These are phyloP conservation scores for Poterioochromonas sp. DNA, from an alignment of 352 stramenopile species.

Conservation along the genomic window DNA sequence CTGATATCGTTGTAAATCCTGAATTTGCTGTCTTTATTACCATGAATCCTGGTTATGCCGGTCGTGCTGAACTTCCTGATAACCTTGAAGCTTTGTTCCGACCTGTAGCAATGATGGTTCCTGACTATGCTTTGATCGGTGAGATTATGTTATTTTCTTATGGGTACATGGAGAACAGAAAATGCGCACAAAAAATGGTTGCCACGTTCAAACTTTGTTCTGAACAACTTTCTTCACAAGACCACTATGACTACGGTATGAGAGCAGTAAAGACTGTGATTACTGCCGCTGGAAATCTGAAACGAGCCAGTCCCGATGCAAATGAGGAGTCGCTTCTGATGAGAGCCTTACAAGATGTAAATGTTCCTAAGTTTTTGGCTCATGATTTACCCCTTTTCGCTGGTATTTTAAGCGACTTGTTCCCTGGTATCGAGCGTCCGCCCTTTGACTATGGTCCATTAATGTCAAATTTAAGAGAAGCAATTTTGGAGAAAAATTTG, in stretches of 20 bases:
- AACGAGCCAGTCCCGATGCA: constrained; percentile 76
- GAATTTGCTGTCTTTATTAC: constrained; percentile 90
- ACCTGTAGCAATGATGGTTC: constrained; percentile 92
- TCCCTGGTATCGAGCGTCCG: constrained; percentile 72
- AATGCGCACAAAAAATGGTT: constrained; percentile 87
- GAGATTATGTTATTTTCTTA: constrained; percentile 93
- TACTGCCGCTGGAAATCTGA: constrained; percentile 83
- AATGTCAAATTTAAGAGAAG: constrained; percentile 65
- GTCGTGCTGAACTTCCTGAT: constrained; percentile 81
- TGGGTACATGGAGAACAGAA: constrained; percentile 78
- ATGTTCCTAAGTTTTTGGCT: constrained; percentile 86
- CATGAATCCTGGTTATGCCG: constrained; percentile 89
- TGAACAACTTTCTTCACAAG: constrained; percentile 83
- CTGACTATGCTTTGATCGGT: constrained; percentile 85
- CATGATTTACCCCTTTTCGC: constrained; percentile 86
- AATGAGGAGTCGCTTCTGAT: constrained; percentile 83
- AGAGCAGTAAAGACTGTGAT: constrained; percentile 88
- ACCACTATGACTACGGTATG: constrained; percentile 93
- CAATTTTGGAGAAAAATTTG: constrained; percentile 64
- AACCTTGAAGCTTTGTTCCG: constrained; percentile 86
- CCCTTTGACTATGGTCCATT: constrained; percentile 74
- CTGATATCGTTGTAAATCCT: constrained; percentile 77
- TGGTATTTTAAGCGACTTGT: constrained; percentile 84
- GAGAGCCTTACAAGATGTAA: constrained; percentile 81
- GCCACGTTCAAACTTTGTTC: constrained; percentile 88